A percentile compares a stretch with the other conserved stretches of the same genome.
These are phyloP conservation scores for Aspergillus quadricinctus DNA, from an alignment of 2,329 filamentous ascomycete genomes.

Conservation along the genomic window DNA sequence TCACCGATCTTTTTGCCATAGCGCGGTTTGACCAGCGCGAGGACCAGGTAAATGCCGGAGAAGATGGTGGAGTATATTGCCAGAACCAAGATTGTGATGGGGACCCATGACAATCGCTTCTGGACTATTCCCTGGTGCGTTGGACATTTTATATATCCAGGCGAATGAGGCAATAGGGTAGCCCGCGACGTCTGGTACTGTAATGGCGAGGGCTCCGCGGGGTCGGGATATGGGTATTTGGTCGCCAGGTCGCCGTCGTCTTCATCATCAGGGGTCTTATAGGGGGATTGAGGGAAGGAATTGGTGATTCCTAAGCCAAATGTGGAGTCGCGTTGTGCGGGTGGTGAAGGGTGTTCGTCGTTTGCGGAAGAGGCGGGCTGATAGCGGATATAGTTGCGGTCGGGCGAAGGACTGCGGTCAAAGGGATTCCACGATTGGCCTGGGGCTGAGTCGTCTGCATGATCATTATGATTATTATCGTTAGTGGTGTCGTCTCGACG, in stretches of 20 bases:
- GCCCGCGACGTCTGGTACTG: conserved; percentile 3
- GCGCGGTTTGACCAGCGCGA: conserved; percentile 57
- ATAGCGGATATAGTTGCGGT: conserved; percentile 5
- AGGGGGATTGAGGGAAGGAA: background rate
- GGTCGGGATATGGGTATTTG: background rate
- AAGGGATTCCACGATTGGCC: conserved; percentile 1
- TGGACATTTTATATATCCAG: conserved; percentile 20
- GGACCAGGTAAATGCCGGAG: conserved; percentile 54
- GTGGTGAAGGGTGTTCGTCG: background rate
- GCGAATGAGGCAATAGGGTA: conserved; percentile 6
- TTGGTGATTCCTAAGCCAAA: background rate
- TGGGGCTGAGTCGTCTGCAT: background rate
- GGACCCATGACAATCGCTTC: conserved; percentile 31
- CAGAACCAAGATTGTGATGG: conserved; percentile 32
- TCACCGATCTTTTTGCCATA: conserved; percentile 56
- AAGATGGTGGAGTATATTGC: conserved; percentile 35
- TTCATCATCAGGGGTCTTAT: background rate
- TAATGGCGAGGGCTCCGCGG: background rate
- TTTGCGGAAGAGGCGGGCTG: background rate
- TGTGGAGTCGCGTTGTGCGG: background rate
- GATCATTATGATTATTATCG: background rate
- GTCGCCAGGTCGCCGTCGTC: background rate
- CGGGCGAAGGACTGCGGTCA: background rate
- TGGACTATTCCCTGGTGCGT: conserved; percentile 27
- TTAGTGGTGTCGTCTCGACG: background rate